Conservation (phyloP, 495 filamentous ascomycete species). For the Daldinia caldariorum region DNA sequence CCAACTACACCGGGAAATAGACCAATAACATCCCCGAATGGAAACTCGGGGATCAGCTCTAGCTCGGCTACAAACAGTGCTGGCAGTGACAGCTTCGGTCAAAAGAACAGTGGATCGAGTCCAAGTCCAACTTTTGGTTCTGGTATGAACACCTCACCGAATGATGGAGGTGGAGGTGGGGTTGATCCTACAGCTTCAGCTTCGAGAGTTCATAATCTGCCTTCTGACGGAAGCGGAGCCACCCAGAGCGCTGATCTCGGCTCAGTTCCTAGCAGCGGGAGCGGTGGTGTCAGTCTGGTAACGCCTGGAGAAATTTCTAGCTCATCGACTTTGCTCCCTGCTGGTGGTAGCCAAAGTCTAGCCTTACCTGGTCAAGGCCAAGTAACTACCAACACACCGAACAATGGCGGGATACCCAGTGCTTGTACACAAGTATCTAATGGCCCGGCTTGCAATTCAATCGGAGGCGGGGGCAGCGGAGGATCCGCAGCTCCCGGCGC, state of each 20-base stretch:
- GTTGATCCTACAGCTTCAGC: constrained; percentile 10
- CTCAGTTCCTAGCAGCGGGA: constrained; percentile 23
- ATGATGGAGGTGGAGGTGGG: constrained; percentile 15
- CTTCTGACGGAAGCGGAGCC: constrained; percentile 23
- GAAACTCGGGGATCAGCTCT: constrained; percentile 2
- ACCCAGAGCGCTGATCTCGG: constrained; percentile 22
- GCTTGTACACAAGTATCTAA: constrained; percentile 29
- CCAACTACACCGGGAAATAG: constrained; percentile 10
- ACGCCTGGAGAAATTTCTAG: constrained; percentile 18
- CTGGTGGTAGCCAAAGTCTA: not conserved
- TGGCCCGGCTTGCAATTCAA: constrained; percentile 26
- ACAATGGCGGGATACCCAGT: constrained; percentile 11
- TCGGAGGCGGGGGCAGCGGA: constrained; percentile 14
- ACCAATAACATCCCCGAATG: constrained; percentile 5
- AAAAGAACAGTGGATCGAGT: constrained; percentile 20
- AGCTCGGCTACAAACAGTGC: constrained; percentile 2
- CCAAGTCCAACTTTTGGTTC: not conserved
- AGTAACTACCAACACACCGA: constrained; percentile 14
- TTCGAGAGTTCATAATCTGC: constrained; percentile 16
- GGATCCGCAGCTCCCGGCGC: constrained; percentile 2
- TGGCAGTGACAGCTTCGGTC: constrained; percentile 9
- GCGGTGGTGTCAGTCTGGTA: constrained; percentile 18
- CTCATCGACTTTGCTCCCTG: constrained; percentile 16
- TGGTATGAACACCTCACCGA: constrained; percentile 13
- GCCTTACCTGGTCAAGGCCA: not conserved